Evolutionary conservation across 176 grass and related monocot genomes (phyloP).

Genomic region (Ensete ventricosum): DNA sequence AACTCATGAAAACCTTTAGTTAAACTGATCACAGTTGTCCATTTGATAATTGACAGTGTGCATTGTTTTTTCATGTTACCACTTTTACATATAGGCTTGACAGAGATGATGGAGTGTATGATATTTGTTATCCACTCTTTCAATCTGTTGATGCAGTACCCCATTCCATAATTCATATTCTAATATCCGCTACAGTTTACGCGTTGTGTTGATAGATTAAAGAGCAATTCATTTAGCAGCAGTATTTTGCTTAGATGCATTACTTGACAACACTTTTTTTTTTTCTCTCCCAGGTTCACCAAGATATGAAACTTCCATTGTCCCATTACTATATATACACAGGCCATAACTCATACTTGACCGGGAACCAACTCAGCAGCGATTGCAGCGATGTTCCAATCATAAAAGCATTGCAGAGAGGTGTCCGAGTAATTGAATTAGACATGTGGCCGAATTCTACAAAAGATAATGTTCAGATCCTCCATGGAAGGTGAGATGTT

Average conservation of each 20-base stretch:
- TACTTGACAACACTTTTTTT: neutral
- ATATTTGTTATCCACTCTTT: too few relatives aligned
- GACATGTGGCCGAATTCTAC: conserved; percentile 90
- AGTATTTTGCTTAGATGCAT: neutral
- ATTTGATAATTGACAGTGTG: too few relatives aligned
- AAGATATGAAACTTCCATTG: conserved; percentile 72
- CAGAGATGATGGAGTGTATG: too few relatives aligned
- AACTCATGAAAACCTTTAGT: too few relatives aligned
- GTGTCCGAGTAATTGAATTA: conserved; percentile 84
- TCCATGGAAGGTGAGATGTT: conserved; percentile 57
- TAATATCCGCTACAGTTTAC: too few relatives aligned
- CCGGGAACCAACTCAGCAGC: conserved; percentile 86
- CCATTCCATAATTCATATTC: too few relatives aligned
- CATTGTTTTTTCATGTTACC: too few relatives aligned
- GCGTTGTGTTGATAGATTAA: neutral
- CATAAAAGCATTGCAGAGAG: conserved; percentile 60
- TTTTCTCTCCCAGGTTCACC: conserved; percentile 54
- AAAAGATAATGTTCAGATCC: conserved; percentile 61
- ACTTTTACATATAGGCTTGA: too few relatives aligned
- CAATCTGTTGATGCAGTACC: too few relatives aligned
- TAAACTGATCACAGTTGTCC: too few relatives aligned
- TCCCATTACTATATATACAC: conserved; percentile 87
- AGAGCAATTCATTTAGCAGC: neutral
- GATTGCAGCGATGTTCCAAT: conserved; percentile 85
- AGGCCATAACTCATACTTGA: conserved; percentile 90